phyloP scores from a whole-genome alignment of 176 grass and related monocot species.

The Canna indica region DNA sequence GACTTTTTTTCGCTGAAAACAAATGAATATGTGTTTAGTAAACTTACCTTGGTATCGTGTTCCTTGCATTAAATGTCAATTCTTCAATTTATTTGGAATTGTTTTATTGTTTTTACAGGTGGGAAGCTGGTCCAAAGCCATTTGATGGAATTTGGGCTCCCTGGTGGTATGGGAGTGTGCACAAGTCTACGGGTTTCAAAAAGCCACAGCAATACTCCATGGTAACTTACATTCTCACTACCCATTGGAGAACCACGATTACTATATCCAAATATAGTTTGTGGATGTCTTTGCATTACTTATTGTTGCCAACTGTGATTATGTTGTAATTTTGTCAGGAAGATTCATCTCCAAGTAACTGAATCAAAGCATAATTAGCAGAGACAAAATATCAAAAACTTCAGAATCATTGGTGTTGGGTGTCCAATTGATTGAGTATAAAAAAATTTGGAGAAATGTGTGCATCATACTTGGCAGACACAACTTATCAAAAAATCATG shows the following conservation, averaged over 20 bases:
- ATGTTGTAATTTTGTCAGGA: neutral
- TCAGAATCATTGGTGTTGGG: too few relatives aligned
- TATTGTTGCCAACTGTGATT: neutral
- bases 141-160: slow-evolving; percentile 93
- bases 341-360: too few relatives aligned
- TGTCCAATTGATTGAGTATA: too few relatives aligned
- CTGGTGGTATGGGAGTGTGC: slow-evolving; percentile 91
- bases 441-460: too few relatives aligned
- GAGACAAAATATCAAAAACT: too few relatives aligned
- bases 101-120: slow-evolving; percentile 35
- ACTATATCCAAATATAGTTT: neutral
- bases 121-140: slow-evolving; percentile 79
- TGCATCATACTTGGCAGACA: too few relatives aligned
- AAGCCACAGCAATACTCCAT: slow-evolving; percentile 31
- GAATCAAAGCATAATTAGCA: too few relatives aligned
- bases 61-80: neutral
- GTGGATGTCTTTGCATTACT: neutral
- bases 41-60: neutral
- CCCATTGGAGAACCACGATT: neutral
- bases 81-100: slow-evolving; percentile 7
- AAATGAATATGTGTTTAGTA: neutral
- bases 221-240: slow-evolving; percentile 28
- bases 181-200: slow-evolving; percentile 74
- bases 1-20: neutral
- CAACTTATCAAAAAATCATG: neutral